A percentile compares a stretch with the other conserved stretches of the same genome.
Conservation (phyloP, 257 asterid species). For the Salvia miltiorrhiza region DNA sequence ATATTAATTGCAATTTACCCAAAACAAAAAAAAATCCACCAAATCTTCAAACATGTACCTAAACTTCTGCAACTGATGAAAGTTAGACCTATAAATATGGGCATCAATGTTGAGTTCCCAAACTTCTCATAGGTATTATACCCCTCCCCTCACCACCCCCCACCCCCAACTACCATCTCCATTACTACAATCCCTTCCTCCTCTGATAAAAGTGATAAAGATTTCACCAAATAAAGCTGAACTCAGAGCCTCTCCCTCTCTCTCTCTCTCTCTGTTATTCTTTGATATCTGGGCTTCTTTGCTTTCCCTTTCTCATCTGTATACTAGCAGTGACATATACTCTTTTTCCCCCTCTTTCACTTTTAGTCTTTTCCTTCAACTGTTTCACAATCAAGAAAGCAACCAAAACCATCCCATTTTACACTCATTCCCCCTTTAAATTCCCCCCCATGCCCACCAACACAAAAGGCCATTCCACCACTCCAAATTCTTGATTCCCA, state of each 20-base stretch:
- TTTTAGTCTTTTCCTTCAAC: slow-evolving; percentile 3
- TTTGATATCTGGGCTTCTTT: slow-evolving; percentile 35
- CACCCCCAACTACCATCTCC: slow-evolving; percentile 9
- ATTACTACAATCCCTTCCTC: not conserved
- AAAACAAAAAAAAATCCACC: not conserved
- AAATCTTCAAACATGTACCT: slow-evolving; percentile 12
- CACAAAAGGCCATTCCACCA: slow-evolving; percentile 10
- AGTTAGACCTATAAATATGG: slow-evolving; percentile 12
- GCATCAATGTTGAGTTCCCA: slow-evolving; percentile 9
- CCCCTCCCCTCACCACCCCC: not conserved
- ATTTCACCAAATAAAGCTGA: slow-evolving; percentile 32
- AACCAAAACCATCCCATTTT: slow-evolving; percentile 10
- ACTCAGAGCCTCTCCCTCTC: not conserved
- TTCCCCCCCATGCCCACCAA: slow-evolving; percentile 19
- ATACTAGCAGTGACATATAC: slow-evolving; percentile 19
- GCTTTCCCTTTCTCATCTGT: slow-evolving; percentile 20
- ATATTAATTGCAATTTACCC: not conserved
- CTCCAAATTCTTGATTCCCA: slow-evolving; percentile 10
- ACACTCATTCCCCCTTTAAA: slow-evolving; percentile 25
- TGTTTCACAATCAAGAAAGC: slow-evolving; percentile 15
- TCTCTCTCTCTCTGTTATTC: slow-evolving; percentile 18
- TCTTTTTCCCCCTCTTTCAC: not conserved
- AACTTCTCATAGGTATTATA: not conserved
- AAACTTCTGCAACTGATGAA: slow-evolving; percentile 13
- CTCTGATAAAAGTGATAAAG: slow-evolving; percentile 30